Base-by-base conservation (phyloP, 2,329 filamentous ascomycete genomes). In the Paraphaeosphaeria sporulosa region DNA sequence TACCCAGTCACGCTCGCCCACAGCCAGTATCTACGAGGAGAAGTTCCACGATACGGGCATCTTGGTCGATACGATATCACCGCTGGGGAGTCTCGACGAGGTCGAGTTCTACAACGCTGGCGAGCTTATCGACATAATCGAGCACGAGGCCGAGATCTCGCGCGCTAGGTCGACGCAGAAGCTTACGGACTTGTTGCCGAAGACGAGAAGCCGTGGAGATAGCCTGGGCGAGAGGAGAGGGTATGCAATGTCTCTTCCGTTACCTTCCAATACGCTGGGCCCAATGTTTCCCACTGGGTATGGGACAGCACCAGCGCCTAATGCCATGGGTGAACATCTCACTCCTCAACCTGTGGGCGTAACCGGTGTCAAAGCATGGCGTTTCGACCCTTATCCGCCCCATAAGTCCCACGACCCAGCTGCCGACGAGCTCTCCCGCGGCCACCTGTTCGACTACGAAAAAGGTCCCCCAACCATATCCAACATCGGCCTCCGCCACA, bases 31-130 rank as follows among this genome's bases (percentile, higher is more conserved):
- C 2, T 40, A 60, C 17, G 48, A 36, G 10, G 44, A 50, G 19
- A 42, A 32, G 32, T 55, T 55, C n/a, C 9, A 47, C 19, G 42
- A 48, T n/a, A 27, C 36, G 2, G 54, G 50, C 6, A 17, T 57
- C 27, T 10, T 61, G 7, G 19, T 61, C n/a, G 42, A 55, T 15
- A 38, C 3, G 2, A 27, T 57, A 10, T 12, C 32, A 15, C 19
- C 34, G 3, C 13, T 17, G 13, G 34, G 27, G 4, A 27, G 30
- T 21, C 6, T 19, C 12, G 58, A 57, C 13, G 23, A 49, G 9
- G 50, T 46, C n/a, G 47, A 42, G 23, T 61, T 42, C 27, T 48
- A 42, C 21, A 46, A 55, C 23, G 42, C 38, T 2, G 55, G 36
- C 4, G 25, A 61, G 15, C 10, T 61, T 2, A 27, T 57, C 36